Evolutionary conservation across 169 alveolate species (phyloP), one percentile per base, ranked within the genome.

Genomic region (Hepatocystis sp.): DNA sequence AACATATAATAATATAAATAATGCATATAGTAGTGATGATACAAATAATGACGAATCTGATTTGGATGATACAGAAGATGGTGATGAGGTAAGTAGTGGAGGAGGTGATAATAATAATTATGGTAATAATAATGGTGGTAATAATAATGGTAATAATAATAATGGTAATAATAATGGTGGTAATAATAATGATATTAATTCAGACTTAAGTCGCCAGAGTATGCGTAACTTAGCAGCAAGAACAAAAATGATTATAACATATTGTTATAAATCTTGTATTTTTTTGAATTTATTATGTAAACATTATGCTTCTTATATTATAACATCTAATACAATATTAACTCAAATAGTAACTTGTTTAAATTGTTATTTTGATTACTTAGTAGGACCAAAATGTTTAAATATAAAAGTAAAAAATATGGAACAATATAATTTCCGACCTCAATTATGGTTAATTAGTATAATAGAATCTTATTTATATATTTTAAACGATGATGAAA

Each of bases 321-420:
- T 91, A 11, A 88, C 86, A 42, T 76, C 92, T 3, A 78, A 94
- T n/a, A 86, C 94, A 23, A 85, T 94, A n/a, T 84, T 94, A 0
- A 93, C 96, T 21, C 97, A 94, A 85, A 93, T 93, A 0, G 95
- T 94, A 25, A 94, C 97, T 10, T 93, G 97, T 67, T 89, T 95
- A 23, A 95, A 96, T 53, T 91, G 97, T 64, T 95, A 96, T 47
- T 85, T 95, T 32, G 97, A 95, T 40, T 93, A 92, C 34, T 86
- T 95, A 27, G 98, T 96, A 0, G 98, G 98, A 1, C 97, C 96
- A 0, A 90, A 91, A 55, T 94, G 97, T 52, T 85, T 93, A 27
- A 95, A 93, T 52, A 94, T 95, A 11, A 95, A 95, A 85, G 98
- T 95, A 32, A 94, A 93, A 46, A 94, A 94, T 56, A 91, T 94